A percentile compares a stretch with the other conserved stretches of the same genome.
Conservation (phyloP, 495 filamentous ascomycete species). For the Penicillium cataractarum region DNA sequence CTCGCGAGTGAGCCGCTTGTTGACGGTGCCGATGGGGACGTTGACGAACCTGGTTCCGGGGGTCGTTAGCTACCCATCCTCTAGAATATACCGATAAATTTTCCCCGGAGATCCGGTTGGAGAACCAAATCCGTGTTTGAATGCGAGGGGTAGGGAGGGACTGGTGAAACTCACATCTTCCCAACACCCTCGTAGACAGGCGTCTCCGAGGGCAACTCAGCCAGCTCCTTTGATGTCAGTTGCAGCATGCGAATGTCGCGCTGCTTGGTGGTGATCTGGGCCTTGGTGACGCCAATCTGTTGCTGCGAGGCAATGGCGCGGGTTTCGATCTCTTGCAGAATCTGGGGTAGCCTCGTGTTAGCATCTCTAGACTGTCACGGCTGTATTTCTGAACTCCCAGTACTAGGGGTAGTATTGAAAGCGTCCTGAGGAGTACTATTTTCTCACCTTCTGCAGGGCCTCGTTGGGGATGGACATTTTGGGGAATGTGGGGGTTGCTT, state of each 20-base stretch:
- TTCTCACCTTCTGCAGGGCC: slow-evolving; percentile 84
- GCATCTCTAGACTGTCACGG: neutral
- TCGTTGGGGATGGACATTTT: slow-evolving; percentile 96
- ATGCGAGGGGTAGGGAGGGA: neutral
- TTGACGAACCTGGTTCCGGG: slow-evolving; percentile 77
- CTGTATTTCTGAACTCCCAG: neutral
- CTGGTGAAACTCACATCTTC: slow-evolving; percentile 73
- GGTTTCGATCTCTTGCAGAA: slow-evolving; percentile 91
- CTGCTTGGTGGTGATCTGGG: slow-evolving; percentile 84
- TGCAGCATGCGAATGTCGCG: slow-evolving; percentile 87
- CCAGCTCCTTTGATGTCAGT: slow-evolving; percentile 82
- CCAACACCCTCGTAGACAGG: slow-evolving; percentile 93
- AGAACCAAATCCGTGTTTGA: too few species aligned
- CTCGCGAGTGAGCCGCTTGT: slow-evolving; percentile 76
- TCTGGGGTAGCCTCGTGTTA: slow-evolving; percentile 52
- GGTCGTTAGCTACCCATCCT: neutral
- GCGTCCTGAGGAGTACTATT: neutral
- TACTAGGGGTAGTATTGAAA: neutral
- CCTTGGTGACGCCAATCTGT: slow-evolving; percentile 84
- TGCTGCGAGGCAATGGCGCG: slow-evolving; percentile 87
- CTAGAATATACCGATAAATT: neutral
- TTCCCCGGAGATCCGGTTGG: neutral
- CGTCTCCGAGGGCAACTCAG: slow-evolving; percentile 74
- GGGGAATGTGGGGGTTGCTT: slow-evolving; percentile 15
- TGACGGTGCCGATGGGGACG: slow-evolving; percentile 69